phyloP scores from a whole-genome alignment of 1,284 basidiomycete genomes.

The Sporisorium sorghi region DNA sequence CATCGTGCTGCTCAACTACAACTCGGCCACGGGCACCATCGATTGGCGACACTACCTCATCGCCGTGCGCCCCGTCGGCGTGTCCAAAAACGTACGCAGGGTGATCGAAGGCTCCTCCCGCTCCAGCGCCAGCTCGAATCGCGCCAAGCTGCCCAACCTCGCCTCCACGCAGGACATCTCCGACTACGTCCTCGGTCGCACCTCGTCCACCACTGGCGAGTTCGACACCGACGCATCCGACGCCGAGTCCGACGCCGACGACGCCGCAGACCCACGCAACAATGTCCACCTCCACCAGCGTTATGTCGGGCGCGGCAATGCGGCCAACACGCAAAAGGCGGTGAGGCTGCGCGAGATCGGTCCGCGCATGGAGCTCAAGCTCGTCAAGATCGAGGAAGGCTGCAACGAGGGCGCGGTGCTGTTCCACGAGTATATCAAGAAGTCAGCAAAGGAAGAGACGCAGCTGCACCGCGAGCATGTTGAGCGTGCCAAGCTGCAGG shows the following conservation, averaged over 20 bases:
- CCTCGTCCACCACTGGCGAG: slow-evolving; percentile 75
- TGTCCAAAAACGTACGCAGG: slow-evolving; percentile 89
- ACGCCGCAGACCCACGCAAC: slow-evolving; percentile 76
- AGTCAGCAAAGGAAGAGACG: slow-evolving; percentile 39
- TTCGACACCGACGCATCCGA: slow-evolving; percentile 72
- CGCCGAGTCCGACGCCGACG: slow-evolving; percentile 82
- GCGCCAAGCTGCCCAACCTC: slow-evolving; percentile 77
- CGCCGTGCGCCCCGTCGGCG: slow-evolving; percentile 91
- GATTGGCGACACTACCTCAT: slow-evolving; percentile 96
- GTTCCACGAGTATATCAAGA: slow-evolving; percentile 65
- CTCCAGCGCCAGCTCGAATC: background rate
- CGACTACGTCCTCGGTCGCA: slow-evolving; percentile 87
- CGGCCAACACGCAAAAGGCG: slow-evolving; percentile 87
- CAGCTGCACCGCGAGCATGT: slow-evolving; percentile 37
- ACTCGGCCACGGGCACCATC: slow-evolving; percentile 84
- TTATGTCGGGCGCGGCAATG: slow-evolving; percentile 94
- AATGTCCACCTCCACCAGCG: slow-evolving; percentile 85
- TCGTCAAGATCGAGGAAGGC: slow-evolving; percentile 96
- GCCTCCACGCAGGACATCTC: slow-evolving; percentile 91
- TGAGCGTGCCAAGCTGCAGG: slow-evolving; percentile 45
- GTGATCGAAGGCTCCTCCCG: slow-evolving; percentile 78
- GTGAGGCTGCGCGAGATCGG: slow-evolving; percentile 93
- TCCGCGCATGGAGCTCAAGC: slow-evolving; percentile 89
- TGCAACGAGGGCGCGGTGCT: slow-evolving; percentile 71
- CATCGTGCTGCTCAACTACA: slow-evolving; percentile 93